Base-by-base conservation (phyloP, 805 yeast genomes). In the Wickerhamiella musiphila region DNA sequence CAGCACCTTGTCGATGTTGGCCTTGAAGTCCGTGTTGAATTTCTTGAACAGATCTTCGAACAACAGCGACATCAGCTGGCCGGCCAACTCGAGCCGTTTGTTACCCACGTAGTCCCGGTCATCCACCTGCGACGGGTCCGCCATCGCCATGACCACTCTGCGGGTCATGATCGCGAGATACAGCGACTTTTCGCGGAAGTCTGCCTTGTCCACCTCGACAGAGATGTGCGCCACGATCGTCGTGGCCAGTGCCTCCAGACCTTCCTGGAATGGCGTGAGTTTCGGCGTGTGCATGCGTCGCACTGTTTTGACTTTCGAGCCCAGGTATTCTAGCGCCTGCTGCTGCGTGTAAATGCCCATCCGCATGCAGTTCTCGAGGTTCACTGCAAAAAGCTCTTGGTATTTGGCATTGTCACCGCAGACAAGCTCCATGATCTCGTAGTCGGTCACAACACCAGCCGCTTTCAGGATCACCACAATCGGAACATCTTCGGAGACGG, bases 51-150 rank as follows among this genome's bases (percentile, higher is more conserved):
- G 67, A 68, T 90, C 98, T 60, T 90, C 98, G 53, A 90, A 90
- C 39, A 90, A 58, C 42, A 90, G 62, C 5, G 96, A 82, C 81
- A 90, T 79, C 51, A 90, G 65, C 57, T 90, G 98, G 36, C 98
- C 98, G 1, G 98, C 98, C 50, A 90, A 63, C 58, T 90, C 98
- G 42, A 90, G 64, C 58, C 98, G 78, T 56, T 90, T 90, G 58
- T 86, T 86, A 63, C 98, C 98, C 28, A 90, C 96, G 50, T 90
- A 90, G 60, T 90, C 98, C 57, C 96, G 73, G 56, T 90, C 98
- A 49, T 90, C 98, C n/a, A 90, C 93, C 75, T 82, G 74, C 43
- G 73, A 73, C 6, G 95, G 92, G 48, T 90, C 78, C 41, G 79
- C 74, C 74, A 90, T 81, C 4, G 98, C 81, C 92, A 82, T 81